These are phyloP conservation scores for Boletus nobilissimus DNA, from an alignment of 1,284 basidiomycete species.

Conservation along the genomic window DNA sequence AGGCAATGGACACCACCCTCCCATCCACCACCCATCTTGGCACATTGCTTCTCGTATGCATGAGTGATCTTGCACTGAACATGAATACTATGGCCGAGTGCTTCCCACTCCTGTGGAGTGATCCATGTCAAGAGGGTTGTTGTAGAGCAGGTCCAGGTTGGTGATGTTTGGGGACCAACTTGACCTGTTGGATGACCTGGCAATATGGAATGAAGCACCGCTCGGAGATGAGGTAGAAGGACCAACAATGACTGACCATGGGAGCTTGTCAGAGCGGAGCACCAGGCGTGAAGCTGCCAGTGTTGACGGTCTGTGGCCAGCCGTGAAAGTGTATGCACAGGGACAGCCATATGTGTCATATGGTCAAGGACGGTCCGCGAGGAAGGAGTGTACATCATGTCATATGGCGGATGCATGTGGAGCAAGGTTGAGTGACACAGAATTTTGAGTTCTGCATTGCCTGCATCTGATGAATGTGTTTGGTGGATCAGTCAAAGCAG, in stretches of 20 bases:
- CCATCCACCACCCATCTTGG: slow-evolving; percentile 71
- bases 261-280: slow-evolving; percentile 66
- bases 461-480: slow-evolving; percentile 31
- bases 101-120: slow-evolving; percentile 71
- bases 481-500: slow-evolving; percentile 22
- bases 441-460: slow-evolving; percentile 39
- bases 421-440: slow-evolving; percentile 51
- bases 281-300: slow-evolving; percentile 60
- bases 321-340: slow-evolving; percentile 66
- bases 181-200: slow-evolving; percentile 46
- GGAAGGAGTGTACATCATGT: slow-evolving; percentile 67
- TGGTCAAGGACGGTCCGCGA: slow-evolving; percentile 66
- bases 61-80: slow-evolving; percentile 64
- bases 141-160: slow-evolving; percentile 69
- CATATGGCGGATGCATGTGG: slow-evolving; percentile 72
- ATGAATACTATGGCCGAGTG: slow-evolving; percentile 62
- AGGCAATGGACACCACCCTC: slow-evolving; percentile 71
- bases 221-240: slow-evolving; percentile 43
- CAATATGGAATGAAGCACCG: slow-evolving; percentile 43
- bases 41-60: slow-evolving; percentile 72
- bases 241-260: slow-evolving; percentile 66
- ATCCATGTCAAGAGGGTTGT: slow-evolving; percentile 64
- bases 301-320: slow-evolving; percentile 68
- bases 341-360: slow-evolving; percentile 62
- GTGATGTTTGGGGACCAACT: slow-evolving; percentile 56